Conservation (phyloP, 192 early-diverging fungal genomes). For the Coemansia sp. region DNA sequence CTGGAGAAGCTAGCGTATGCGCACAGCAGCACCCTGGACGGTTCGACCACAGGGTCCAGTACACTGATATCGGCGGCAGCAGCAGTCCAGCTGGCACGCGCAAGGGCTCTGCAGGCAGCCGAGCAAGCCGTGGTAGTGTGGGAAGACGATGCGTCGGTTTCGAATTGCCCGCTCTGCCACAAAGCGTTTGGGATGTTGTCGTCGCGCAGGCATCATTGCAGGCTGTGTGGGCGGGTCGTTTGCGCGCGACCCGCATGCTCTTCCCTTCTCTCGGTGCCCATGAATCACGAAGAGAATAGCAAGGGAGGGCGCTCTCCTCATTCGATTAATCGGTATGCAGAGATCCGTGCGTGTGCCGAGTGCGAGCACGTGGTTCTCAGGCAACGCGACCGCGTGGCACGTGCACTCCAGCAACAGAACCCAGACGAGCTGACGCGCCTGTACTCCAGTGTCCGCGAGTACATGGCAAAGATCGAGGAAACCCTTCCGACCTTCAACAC, state of each 20-base stretch:
- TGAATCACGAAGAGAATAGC: conserved; percentile 9
- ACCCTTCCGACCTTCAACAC: conserved; percentile 34
- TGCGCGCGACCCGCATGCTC: conserved; percentile 61
- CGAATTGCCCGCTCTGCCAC: conserved; percentile 26
- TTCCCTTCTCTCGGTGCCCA: conserved; percentile 15
- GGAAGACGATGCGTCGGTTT: conserved; percentile 27
- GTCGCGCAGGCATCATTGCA: conserved; percentile 71
- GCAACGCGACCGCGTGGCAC: conserved; percentile 50
- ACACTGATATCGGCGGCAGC: background rate
- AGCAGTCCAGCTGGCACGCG: background rate
- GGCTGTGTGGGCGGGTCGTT: conserved; percentile 67
- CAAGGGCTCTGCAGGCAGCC: conserved; percentile 22
- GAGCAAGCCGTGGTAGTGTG: conserved; percentile 49
- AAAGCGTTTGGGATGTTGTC: conserved; percentile 55
- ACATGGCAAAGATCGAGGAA: conserved; percentile 34
- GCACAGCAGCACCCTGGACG: conserved; percentile 1
- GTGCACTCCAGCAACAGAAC: conserved; percentile 25
- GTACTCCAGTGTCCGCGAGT: conserved; percentile 11
- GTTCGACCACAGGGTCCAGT: background rate
- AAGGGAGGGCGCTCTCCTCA: conserved; percentile 2
- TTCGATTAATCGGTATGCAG: conserved; percentile 9
- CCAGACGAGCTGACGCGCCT: conserved; percentile 22
- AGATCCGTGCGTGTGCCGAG: conserved; percentile 58
- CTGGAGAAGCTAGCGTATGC: conserved; percentile 63
- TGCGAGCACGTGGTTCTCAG: conserved; percentile 61